These are phyloP conservation scores for Penicillium paradoxum DNA, from an alignment of 495 filamentous ascomycete species.

Conservation along the genomic window DNA sequence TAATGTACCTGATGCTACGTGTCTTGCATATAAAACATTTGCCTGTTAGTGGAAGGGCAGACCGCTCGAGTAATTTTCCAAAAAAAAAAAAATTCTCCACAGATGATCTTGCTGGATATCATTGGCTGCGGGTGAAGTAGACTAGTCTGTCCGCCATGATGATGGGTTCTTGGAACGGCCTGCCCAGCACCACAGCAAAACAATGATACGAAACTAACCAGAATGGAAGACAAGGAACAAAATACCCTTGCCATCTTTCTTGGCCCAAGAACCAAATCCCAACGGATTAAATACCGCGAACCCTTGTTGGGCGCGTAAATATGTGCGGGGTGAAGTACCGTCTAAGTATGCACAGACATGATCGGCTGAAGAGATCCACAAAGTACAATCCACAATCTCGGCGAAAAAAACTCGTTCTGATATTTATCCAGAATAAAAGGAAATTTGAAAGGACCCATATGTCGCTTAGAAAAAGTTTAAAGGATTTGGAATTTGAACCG, in stretches of 20 bases:
- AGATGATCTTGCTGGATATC: background rate
- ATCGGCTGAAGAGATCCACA: background rate
- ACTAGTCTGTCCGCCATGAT: background rate
- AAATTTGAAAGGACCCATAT: background rate
- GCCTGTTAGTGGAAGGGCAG: background rate
- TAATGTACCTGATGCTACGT: background rate
- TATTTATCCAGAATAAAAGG: background rate
- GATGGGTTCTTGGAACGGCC: background rate
- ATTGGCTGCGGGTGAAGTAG: background rate
- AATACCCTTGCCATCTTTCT: background rate
- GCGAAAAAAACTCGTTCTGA: background rate
- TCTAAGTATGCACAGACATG: background rate
- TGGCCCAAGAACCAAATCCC: background rate
- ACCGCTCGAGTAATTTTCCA: slow-evolving; percentile 5
- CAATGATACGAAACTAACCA: background rate
- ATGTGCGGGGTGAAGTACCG: slow-evolving; percentile 2
- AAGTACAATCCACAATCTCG: background rate
- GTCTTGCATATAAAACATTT: background rate
- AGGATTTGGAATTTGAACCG: slow-evolving; percentile 7
- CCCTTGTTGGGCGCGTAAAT: background rate
- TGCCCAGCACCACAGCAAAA: background rate
- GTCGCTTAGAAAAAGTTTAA: background rate
- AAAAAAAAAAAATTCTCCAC: slow-evolving; percentile 13
- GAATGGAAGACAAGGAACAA: background rate
- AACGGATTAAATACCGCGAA: too few relatives aligned